These are phyloP conservation scores for Vitis hybrid DNA, from an alignment of 177 flowering plant species.

Conservation along the genomic window DNA sequence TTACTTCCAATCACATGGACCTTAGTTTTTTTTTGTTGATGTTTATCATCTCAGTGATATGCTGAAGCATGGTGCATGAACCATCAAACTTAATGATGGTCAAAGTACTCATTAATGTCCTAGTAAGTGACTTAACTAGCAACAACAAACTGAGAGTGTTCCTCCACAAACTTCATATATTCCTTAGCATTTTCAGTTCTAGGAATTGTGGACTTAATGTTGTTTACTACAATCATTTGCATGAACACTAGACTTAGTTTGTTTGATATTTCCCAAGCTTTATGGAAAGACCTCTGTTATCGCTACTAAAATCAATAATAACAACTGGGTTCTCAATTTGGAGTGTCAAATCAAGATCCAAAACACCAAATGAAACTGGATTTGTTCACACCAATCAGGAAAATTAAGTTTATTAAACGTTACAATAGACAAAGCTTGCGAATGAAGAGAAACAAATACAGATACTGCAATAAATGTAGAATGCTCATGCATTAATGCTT, in stretches of 20 bases:
- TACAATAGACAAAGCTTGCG: no score
- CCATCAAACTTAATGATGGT: no score
- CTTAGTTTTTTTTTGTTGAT: no score
- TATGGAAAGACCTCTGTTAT: no score
- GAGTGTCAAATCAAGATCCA: slow-evolving; percentile 15
- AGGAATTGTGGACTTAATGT: slow-evolving; percentile 14
- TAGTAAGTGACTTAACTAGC: slow-evolving; percentile 11
- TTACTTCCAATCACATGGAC: no score
- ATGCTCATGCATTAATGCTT: no score
- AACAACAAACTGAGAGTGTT: background rate
- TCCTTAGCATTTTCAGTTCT: slow-evolving; percentile 8
- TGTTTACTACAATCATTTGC: slow-evolving; percentile 14
- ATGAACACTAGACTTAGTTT: slow-evolving; percentile 14
- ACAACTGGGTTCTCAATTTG: background rate
- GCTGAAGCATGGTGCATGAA: no score
- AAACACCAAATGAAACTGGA: background rate
- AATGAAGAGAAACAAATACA: no score
- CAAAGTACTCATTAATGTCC: no score
- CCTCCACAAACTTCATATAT: background rate
- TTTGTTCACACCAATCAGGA: background rate
- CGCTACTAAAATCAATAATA: slow-evolving; percentile 3
- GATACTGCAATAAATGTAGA: no score
- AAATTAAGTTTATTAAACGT: no score
- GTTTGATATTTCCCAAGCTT: background rate
- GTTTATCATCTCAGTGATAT: no score